Evolutionary conservation across 768 basidiomycete species (phyloP), one percentile per base, ranked within the genome.

Genomic region (Collybia nuda): DNA sequence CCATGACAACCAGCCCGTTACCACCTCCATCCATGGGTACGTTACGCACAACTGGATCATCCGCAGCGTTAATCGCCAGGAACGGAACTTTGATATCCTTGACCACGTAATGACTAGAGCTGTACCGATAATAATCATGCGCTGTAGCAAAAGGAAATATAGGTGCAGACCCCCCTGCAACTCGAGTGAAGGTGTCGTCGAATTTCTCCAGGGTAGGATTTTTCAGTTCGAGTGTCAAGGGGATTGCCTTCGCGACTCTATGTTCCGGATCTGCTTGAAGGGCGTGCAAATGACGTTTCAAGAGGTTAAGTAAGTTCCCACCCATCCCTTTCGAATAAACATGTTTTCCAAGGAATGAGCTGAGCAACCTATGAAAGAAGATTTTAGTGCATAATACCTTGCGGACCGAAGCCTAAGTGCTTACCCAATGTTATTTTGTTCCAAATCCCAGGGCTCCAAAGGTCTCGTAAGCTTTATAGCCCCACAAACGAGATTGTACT

Each of bases 241-340:
- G 62, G 9, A 81, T 66, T 8, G 79, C 76, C 56, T 80, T 69
- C 24, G 80, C 69, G 24, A 84, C 72, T 48, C 67, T 60, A 40
- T 80, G 79, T 21, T 79, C 73, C 36, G 82, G 74, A 59, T 81
- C 76, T 50, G 73, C 60, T 21, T 71, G 64, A n/a, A 89, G 65
- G 1, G 72, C 51, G 18, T 73, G 61, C 12, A 69, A 56, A 55
- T 91, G 82, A 43, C 74, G 72, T 58, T 69, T 74, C 50, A 88
- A 61, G 39, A 88, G 67, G 32, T 74, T 80, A 41, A 76, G 68
- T 15, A 93, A 72, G 63, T 93, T 95, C 53, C 71, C 72, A 4
- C 82, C 90, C 88, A 95, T 86, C 37, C 81, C 87, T 62, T 76
- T 84, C 11, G 88, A 88, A 62, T 93, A 94, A 40, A 92, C 60